phyloP scores from a whole-genome alignment of 139 green algal species.

The Coelastrella sp. region DNA sequence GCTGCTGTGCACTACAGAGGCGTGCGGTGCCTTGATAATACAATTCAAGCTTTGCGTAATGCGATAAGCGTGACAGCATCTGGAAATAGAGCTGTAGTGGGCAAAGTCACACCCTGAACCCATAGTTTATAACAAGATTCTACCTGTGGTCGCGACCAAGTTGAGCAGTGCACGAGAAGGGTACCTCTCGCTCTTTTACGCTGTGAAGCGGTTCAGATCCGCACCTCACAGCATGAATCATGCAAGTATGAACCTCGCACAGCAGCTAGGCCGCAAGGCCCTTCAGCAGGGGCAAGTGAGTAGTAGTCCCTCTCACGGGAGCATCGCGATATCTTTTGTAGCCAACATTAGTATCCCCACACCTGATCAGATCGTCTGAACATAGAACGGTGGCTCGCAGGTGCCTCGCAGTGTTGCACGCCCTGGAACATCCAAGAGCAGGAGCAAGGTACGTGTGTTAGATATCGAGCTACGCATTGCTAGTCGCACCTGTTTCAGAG shows the following conservation, averaged over 20 bases:
- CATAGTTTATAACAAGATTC: conserved; percentile 21
- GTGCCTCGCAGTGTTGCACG: conserved; percentile 10
- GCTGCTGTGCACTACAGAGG: no score
- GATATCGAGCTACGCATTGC: not conserved
- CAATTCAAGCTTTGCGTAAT: no score
- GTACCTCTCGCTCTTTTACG: not conserved
- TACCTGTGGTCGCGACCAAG: conserved; percentile 7
- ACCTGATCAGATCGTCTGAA: not conserved
- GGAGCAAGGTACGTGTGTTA: not conserved
- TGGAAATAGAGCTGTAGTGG: no score
- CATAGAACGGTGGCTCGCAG: not conserved
- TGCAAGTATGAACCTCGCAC: conserved; percentile 14
- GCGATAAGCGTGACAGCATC: no score
- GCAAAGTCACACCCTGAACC: not conserved
- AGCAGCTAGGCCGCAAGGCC: conserved; percentile 1
- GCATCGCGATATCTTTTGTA: not conserved
- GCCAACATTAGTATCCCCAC: no score
- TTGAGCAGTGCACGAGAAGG: not conserved
- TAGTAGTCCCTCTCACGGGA: not conserved
- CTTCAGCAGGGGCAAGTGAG: not conserved
- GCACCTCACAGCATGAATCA: conserved; percentile 10
- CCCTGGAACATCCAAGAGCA: not conserved
- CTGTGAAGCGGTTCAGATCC: not conserved
- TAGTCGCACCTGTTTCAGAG: not conserved
- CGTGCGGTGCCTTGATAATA: no score